Base-by-base conservation (phyloP, 2,329 filamentous ascomycete species). In the Ophiostoma angusticollis region DNA sequence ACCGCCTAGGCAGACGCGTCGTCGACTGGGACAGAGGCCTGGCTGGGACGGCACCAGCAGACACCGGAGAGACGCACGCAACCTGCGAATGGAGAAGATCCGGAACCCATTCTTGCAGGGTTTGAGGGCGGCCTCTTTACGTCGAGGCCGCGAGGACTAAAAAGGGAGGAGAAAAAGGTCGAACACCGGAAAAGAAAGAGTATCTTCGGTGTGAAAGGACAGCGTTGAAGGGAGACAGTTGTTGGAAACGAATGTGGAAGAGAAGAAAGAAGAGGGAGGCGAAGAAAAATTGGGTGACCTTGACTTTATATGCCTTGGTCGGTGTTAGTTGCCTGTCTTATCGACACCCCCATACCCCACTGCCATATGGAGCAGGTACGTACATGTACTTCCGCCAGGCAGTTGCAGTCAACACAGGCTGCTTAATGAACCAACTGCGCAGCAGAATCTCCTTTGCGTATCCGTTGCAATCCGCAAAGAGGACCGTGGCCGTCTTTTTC, bases 81-180 rank as follows among this genome's bases (percentile, higher is more conserved):
- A 9, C 9, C 12, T 9, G 43, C 34, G 6, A 41, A 12, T 19
- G 41, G 9, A 23, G 43, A 14, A 25, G 32, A 27, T 29, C 31
- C 32, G 24, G 39, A 24, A n/a, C n/a, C 47, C 47, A 49, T 49
- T 42, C 41, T 48, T 45, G 45, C 47, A 49, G 47, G 38, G 35
- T 48, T 23, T 24, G 14, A 21, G 14, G 35, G 17, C 35, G 47
- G 41, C 47, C 46, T 44, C 46, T 23, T 31, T 17, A 27, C 14
- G 39, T 35, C 43, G 37, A 42, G 27, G 39, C 41, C 44, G 38
- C 18, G 32, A 34, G 24, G 17, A 39, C n/a, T n/a, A n/a, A n/a
- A n/a, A 13, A 17, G 37, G 37, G 8, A 4, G 17, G 12, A 6
- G 14, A 22, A 12, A 9, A 22, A 9, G 16, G 19, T 29, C 14